phyloP scores from a whole-genome alignment of 768 basidiomycete species.

The Amanita molliuscula region DNA sequence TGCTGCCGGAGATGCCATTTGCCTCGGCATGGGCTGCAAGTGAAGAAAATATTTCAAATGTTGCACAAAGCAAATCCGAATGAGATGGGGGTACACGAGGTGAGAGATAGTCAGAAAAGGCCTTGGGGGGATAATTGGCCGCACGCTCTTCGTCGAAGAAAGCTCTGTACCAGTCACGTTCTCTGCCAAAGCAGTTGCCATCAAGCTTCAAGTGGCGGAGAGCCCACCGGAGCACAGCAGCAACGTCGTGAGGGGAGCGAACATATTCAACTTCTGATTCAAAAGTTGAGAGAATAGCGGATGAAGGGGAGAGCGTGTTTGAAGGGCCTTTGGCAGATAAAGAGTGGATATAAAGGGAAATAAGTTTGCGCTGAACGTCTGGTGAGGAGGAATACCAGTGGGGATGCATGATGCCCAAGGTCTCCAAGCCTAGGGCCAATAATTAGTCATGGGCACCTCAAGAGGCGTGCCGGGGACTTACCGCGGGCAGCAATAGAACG shows the following conservation, averaged over 20 bases:
- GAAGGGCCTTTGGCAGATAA: constrained; percentile 35
- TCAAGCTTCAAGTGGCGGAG: constrained; percentile 64
- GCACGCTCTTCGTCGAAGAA: constrained; percentile 54
- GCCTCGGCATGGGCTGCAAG: constrained; percentile 63
- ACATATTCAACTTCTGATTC: constrained; percentile 55
- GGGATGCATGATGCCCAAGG: constrained; percentile 77
- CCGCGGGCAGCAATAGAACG: constrained; percentile 56
- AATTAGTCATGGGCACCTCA: constrained; percentile 5
- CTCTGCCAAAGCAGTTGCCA: constrained; percentile 47
- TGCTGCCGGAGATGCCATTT: constrained; percentile 71
- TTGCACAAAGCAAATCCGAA: constrained; percentile 42
- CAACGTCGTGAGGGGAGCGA: constrained; percentile 65
- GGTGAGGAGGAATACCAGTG: constrained; percentile 75
- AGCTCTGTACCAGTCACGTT: constrained; percentile 55
- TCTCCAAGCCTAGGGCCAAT: constrained; percentile 59
- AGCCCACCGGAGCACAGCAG: constrained; percentile 75
- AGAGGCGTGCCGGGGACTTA: constrained; percentile 20
- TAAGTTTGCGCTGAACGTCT: constrained; percentile 53
- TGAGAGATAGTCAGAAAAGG: constrained; percentile 50
- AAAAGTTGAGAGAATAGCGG: constrained; percentile 40
- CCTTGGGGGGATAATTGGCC: constrained; percentile 48
- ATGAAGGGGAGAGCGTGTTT: constrained; percentile 40
- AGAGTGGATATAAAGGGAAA: constrained; percentile 64
- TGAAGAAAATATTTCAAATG: constrained; percentile 54
- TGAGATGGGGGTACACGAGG: constrained; percentile 54